Conservation (phyloP, 345 rosid species). For the Angophora floribunda region DNA sequence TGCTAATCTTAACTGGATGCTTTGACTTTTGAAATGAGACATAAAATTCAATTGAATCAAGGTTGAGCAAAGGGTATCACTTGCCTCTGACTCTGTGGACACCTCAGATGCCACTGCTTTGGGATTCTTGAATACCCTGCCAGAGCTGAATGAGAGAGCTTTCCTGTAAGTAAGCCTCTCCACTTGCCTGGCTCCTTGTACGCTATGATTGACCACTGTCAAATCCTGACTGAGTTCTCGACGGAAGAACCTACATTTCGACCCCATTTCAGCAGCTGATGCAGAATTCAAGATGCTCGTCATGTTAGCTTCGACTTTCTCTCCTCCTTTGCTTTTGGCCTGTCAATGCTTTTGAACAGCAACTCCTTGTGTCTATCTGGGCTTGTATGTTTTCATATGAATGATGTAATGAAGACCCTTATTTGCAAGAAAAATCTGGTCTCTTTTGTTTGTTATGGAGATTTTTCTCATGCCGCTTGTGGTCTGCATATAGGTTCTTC, state of each 20-base stretch:
- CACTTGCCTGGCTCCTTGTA: neutral
- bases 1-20: neutral
- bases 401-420: neutral
- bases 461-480: neutral
- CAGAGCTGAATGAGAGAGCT: neutral
- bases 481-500: neutral
- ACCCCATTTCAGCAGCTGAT: neutral
- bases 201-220: neutral
- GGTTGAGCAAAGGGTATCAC: neutral
- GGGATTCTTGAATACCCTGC: neutral
- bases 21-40: neutral
- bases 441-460: neutral
- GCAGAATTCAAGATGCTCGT: neutral
- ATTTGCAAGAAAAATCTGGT: neutral
- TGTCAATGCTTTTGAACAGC: neutral
- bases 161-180: neutral
- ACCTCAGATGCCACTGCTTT: constrained; percentile 5
- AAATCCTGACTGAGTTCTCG: neutral
- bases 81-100: neutral
- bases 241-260: neutral
- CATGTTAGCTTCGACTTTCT: neutral
- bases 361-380: neutral
- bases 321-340: neutral
- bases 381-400: neutral
- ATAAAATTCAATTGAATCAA: neutral